Base-by-base conservation (phyloP, 768 basidiomycete genomes). In the Boletus sp. region DNA sequence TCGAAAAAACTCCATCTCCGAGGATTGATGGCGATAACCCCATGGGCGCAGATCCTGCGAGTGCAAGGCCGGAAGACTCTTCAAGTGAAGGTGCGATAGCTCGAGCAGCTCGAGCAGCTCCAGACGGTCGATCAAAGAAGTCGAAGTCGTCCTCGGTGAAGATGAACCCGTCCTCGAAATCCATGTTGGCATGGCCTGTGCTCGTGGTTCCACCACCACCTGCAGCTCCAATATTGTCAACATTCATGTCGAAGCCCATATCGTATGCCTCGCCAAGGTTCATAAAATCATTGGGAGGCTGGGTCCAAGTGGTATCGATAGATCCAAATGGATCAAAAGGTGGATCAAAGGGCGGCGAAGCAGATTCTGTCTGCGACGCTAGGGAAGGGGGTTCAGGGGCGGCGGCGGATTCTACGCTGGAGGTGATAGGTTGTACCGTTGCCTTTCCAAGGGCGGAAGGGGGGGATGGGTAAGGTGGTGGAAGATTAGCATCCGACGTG, bases 71-170 rank as follows among this genome's bases (percentile, higher is more conserved):
- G n/a, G 66, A 59, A 21, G 61, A 17, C 14, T 56, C 59, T 47
- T 52, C 60, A 17, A 65, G 55, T 14, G 66, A 45, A 49, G 55
- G 48, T 35, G 38, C 39, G 1, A 64, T 54, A 27, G 64, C 54
- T 13, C 60, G 60, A 38, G 67, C 25, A 35, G 62, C 34, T 32
- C 69, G 64, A 8, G 64, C 49, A 41, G 61, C 53, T 29, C 60
- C 55, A 1, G 79, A 74, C 0, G 83, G 84, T 25, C 76, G 77
- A 64, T 93, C 90, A 65, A 93, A 94, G 70, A 90, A 93, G 66
- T 82, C 87, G 68, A 93, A 94, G 68, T 94, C 91, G 51, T 92
- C 91, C 48, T 94, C 91, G 0, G 91, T 92, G 46, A 71, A 70
- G 23, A 57, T 61, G 61, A 93, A 85, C 1, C 76, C 79, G 21